phyloP scores from a whole-genome alignment of 2,329 filamentous ascomycete species.

The Esteya vermicola region DNA sequence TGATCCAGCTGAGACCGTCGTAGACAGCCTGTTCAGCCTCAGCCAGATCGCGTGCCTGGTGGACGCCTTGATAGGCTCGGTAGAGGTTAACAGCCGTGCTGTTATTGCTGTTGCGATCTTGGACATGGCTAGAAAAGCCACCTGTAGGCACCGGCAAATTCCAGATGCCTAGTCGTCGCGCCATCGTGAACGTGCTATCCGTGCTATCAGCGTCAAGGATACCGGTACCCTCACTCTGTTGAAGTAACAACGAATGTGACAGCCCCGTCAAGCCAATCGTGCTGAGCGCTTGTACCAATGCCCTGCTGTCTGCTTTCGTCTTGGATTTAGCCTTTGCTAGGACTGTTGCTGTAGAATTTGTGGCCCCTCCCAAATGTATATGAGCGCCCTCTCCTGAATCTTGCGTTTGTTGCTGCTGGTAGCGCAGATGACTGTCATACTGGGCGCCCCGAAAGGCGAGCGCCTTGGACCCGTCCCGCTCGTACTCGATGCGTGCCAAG shows the following conservation, averaged over 20 bases:
- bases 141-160: conserved; percentile 62
- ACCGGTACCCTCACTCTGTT: conserved; percentile 33
- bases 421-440: conserved; percentile 71
- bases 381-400: conserved; percentile 38
- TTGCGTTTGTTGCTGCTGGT: too few species aligned
- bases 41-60: conserved; percentile 44
- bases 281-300: conserved; percentile 63
- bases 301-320: conserved; percentile 44
- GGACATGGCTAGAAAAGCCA: too few species aligned
- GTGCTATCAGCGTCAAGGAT: conserved; percentile 42
- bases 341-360: too few species aligned
- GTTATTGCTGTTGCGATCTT: conserved; percentile 38
- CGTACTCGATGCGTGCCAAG: conserved; percentile 72
- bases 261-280: conserved; percentile 74
- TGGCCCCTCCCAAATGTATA: too few species aligned
- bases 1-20: conserved; percentile 44
- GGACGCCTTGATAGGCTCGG: conserved; percentile 65
- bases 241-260: conserved; percentile 63
- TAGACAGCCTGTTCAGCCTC: conserved; percentile 45
- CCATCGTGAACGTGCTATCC: conserved; percentile 64
- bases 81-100: conserved; percentile 60
- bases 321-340: too few species aligned
- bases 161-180: conserved; percentile 79
- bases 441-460: conserved; percentile 83
- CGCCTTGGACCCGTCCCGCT: conserved; percentile 74